Conservation (phyloP, 257 asterid genomes). For the Buddleja alternifolia region DNA sequence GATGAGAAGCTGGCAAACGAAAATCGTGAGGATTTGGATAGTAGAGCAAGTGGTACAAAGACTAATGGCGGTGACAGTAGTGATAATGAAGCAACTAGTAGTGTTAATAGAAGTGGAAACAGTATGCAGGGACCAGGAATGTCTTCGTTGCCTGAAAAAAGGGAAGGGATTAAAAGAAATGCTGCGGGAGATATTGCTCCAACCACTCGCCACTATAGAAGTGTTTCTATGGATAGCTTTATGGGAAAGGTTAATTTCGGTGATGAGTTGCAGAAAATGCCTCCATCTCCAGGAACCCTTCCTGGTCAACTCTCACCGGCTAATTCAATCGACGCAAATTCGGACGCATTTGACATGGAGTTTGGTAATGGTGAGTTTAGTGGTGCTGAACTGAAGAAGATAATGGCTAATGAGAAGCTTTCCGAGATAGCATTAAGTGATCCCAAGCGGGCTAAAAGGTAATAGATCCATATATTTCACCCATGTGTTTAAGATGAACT, state of each 20-base stretch:
- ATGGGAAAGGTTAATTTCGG: slow-evolving; percentile 70
- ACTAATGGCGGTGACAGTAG: slow-evolving; percentile 64
- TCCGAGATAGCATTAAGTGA: slow-evolving; percentile 67
- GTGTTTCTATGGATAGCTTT: slow-evolving; percentile 91
- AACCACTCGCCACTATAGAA: slow-evolving; percentile 77
- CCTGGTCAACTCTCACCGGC: slow-evolving; percentile 60
- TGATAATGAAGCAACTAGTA: slow-evolving; percentile 63
- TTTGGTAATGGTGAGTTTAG: slow-evolving; percentile 75
- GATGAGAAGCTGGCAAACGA: slow-evolving; percentile 77
- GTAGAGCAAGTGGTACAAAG: slow-evolving; percentile 74
- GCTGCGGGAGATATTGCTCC: slow-evolving; percentile 81
- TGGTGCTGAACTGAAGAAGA: slow-evolving; percentile 71
- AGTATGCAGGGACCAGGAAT: slow-evolving; percentile 41
- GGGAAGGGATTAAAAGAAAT: slow-evolving; percentile 73
- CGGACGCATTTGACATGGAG: slow-evolving; percentile 60
- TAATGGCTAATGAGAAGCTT: slow-evolving; percentile 72
- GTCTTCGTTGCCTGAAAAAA: slow-evolving; percentile 46
- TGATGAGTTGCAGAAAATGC: slow-evolving; percentile 75
- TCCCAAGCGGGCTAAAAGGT: slow-evolving; percentile 82
- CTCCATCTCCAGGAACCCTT: slow-evolving; percentile 66
- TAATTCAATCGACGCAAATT: slow-evolving; percentile 53
- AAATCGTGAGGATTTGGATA: slow-evolving; percentile 76
- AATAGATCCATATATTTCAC: slow-evolving; percentile 13
- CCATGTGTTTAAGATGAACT: background rate
- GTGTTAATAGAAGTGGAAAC: slow-evolving; percentile 64